Evolutionary conservation across 2,329 filamentous ascomycete species (phyloP), one percentile per base, ranked within the genome.

Genomic region (Lachnellula hyalina): DNA sequence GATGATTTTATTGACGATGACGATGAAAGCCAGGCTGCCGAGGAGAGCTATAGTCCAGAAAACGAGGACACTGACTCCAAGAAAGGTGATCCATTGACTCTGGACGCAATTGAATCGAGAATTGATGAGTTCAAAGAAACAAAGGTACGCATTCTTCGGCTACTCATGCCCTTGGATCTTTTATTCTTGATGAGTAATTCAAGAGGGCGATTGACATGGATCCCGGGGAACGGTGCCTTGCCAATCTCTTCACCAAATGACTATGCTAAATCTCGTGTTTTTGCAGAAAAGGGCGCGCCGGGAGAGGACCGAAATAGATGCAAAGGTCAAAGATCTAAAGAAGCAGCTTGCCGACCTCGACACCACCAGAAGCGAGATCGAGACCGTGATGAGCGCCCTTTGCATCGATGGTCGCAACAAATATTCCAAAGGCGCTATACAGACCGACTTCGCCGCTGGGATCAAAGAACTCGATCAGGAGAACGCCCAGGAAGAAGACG

Each of bases 391-490:
- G 49, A 71, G 65, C 23, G 65, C 68, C 5, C 56, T 69, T 5
- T 77, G 82, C 57, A 83, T 86, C 53, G 68, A 72, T 15, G 75
- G 74, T 4, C 73, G 83, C 23, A 87, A 86, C 51, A 63, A 75
- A 0, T 83, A 81, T 55, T 79, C 81, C 0, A 78, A 75, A 51
- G 63, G 63, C 0, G 75, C 75, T 0, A 85, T 87, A 40, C 77
- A 79, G 61, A 66, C 73, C 12, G 81, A 86, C 52, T 86, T 84
- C 63, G 81, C 80, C 1, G 71, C 74, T 46, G 83, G 83, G 0
- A 79, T 86, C 50, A 77, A 75, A 58, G 81, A 85, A 57, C 72
- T 85, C 0, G 82, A 86, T 55, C 74, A 82, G 59, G 81, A 84
- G 56, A 67, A 64, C 21, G 68, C 69, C 0, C 70, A 73, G 3